A percentile compares a stretch with the other conserved stretches of the same genome.
Conservation (phyloP, 495 filamentous ascomycete genomes). For the Recurvomyces mirabilis region DNA sequence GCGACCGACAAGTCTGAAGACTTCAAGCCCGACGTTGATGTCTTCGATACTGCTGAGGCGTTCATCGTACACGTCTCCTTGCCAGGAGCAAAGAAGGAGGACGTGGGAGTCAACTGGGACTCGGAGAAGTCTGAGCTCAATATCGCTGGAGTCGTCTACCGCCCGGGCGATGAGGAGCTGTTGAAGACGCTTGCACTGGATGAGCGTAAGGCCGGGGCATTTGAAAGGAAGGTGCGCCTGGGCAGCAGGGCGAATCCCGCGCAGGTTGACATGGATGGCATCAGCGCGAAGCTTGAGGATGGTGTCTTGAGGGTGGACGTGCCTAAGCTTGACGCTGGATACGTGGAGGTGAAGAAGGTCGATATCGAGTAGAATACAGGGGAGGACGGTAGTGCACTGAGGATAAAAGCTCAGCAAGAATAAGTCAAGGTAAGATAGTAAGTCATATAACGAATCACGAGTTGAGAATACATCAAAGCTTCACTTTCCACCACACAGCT, state of each 20-base stretch:
- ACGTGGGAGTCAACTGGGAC: constrained; percentile 67
- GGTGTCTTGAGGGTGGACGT: constrained; percentile 48
- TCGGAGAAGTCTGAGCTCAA: constrained; percentile 50
- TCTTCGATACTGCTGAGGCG: constrained; percentile 54
- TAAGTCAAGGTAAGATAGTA: background rate
- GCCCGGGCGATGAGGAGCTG: constrained; percentile 61
- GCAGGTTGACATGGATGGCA: constrained; percentile 50
- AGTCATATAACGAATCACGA: background rate
- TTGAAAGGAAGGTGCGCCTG: constrained; percentile 57
- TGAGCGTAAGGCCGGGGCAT: constrained; percentile 59
- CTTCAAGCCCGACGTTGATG: constrained; percentile 56
- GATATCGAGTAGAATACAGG: constrained; percentile 51
- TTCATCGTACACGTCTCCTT: constrained; percentile 63
- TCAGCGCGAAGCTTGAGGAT: constrained; percentile 62
- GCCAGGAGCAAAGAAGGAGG: constrained; percentile 65
- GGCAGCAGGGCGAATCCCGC: constrained; percentile 45
- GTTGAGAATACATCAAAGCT: no score
- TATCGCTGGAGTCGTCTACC: constrained; percentile 59
- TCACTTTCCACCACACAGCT: no score
- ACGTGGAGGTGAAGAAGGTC: constrained; percentile 49
- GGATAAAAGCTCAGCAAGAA: background rate
- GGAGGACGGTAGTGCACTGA: constrained; percentile 1
- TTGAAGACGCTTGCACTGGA: constrained; percentile 51
- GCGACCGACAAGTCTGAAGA: constrained; percentile 27
- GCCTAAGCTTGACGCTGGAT: constrained; percentile 54